Percentiles rank a stretch among this genome's conserved stretches.
Evolutionary conservation across 768 basidiomycete species (phyloP).

Genomic region (Macrocybe gigantea): DNA sequence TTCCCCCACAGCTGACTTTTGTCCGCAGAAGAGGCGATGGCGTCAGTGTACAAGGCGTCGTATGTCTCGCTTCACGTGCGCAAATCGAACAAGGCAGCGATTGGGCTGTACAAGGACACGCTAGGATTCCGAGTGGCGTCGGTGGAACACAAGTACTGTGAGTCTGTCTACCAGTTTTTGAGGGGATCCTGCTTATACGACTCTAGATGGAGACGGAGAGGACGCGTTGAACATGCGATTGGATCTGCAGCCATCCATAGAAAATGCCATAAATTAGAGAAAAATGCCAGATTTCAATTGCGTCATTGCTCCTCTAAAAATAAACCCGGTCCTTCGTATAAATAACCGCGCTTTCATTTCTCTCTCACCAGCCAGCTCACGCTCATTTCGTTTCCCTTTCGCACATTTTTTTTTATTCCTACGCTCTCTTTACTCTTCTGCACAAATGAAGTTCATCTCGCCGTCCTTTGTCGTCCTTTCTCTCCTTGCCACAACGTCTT

Average conservation of each 20-base stretch:
- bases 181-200: constrained; percentile 1
- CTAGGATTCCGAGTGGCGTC: constrained; percentile 84
- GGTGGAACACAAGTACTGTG: constrained; percentile 89
- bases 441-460: constrained; percentile 10
- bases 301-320: not conserved
- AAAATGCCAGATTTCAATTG: not conserved
- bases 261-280: not conserved
- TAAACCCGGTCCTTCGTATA: not conserved
- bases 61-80: constrained; percentile 90
- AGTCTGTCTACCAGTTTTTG: constrained; percentile 22
- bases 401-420: not conserved
- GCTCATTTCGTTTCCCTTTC: not conserved
- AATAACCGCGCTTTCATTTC: not conserved
- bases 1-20: not conserved
- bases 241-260: constrained; percentile 5
- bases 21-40: constrained; percentile 82
- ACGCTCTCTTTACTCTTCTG: constrained; percentile 1
- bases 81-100: constrained; percentile 91
- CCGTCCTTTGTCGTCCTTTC: constrained; percentile 4
- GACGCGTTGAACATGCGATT: constrained; percentile 83
- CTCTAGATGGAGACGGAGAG: constrained; percentile 79
- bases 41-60: constrained; percentile 74
- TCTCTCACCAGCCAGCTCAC: not conserved
- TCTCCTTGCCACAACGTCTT: not conserved
- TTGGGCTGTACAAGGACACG: constrained; percentile 82